These are phyloP conservation scores for Emmonsiellopsis sp. DNA, from an alignment of 2,329 filamentous ascomycete species.

Conservation along the genomic window DNA sequence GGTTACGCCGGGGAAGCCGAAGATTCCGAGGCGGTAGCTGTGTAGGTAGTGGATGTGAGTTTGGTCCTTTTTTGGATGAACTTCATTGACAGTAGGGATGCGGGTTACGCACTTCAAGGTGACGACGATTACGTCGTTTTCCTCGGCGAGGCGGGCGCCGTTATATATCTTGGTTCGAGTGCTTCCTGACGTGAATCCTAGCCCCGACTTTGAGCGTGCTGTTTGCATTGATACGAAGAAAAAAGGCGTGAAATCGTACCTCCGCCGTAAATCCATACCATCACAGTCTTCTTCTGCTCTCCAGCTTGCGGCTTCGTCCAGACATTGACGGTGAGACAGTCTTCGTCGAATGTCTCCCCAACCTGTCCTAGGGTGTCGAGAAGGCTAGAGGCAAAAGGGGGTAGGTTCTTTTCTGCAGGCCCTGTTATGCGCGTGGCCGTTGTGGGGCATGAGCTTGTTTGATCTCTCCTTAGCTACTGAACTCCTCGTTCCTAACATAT, in stretches of 20 bases:
- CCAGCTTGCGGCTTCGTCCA: slow-evolving; percentile 27
- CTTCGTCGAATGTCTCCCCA: slow-evolving; percentile 18
- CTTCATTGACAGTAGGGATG: slow-evolving; percentile 41
- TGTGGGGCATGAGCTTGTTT: not conserved
- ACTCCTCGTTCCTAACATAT: not conserved
- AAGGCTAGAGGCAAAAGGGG: not conserved
- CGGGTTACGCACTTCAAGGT: slow-evolving; percentile 38
- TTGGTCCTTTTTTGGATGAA: slow-evolving; percentile 23
- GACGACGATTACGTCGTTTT: slow-evolving; percentile 39
- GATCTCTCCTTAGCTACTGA: not conserved
- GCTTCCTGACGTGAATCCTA: slow-evolving; percentile 18
- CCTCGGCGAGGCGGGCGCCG: slow-evolving; percentile 34
- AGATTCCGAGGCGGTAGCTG: slow-evolving; percentile 37
- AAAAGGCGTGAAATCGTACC: slow-evolving; percentile 20
- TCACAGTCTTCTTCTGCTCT: slow-evolving; percentile 29
- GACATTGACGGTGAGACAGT: slow-evolving; percentile 31
- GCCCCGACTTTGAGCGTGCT: too few relatives aligned
- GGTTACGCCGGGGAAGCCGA: slow-evolving; percentile 33
- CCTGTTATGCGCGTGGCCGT: not conserved
- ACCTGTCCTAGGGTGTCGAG: not conserved
- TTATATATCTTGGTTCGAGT: slow-evolving; percentile 32
- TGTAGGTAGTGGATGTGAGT: not conserved
- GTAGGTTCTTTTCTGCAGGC: not conserved
- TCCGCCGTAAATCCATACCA: slow-evolving; percentile 39
- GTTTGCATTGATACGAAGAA: slow-evolving; percentile 2